Evolutionary conservation across 148 eudicot genomes (phyloP).

Genomic region (Chenopodium berlandieri): DNA sequence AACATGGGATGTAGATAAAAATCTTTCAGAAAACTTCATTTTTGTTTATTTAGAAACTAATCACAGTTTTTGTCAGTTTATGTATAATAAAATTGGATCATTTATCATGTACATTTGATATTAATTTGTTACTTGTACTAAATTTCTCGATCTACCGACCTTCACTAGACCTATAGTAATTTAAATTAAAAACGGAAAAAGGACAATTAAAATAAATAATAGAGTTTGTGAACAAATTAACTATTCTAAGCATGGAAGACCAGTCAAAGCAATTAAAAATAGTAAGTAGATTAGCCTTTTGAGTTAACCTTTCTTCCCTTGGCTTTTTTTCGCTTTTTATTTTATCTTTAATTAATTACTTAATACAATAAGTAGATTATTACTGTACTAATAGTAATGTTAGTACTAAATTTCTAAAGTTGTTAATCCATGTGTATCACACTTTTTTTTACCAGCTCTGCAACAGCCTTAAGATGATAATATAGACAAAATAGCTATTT

Average conservation of each 20-base stretch:
- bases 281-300: not conserved
- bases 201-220: not conserved
- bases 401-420: not conserved
- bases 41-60: not conserved
- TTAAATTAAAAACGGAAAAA: not conserved
- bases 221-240: not conserved
- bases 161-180: not conserved
- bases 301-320: not conserved
- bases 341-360: not conserved
- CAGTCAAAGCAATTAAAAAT: conserved; percentile 10
- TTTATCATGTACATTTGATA: not conserved
- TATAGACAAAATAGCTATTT: conserved; percentile 5
- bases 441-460: not conserved
- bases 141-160: conserved; percentile 21
- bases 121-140: not conserved
- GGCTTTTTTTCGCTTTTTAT: not conserved
- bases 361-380: not conserved
- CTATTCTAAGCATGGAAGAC: conserved; percentile 7
- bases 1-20: not conserved
- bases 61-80: conserved; percentile 4
- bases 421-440: conserved; percentile 10
- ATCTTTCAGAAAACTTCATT: not conserved
- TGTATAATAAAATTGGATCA: not conserved
- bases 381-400: not conserved
- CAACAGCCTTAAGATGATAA: not conserved